phyloP scores from a whole-genome alignment of 1,284 basidiomycete genomes.

The Gymnopus androsaceus region DNA sequence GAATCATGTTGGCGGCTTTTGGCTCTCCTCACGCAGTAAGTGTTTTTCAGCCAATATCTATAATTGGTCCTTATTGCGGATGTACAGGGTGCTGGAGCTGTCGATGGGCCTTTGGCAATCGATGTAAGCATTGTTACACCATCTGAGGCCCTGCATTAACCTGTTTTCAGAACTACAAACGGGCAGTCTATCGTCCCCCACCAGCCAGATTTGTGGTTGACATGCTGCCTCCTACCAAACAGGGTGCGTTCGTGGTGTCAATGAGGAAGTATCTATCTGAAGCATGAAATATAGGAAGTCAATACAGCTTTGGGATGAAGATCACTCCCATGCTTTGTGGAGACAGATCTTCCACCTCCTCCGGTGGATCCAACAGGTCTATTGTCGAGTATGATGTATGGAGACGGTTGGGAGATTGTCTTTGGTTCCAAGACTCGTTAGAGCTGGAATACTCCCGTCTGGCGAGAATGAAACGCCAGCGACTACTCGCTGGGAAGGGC shows the following conservation, averaged over 20 bases:
- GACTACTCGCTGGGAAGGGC: slow-evolving; percentile 69
- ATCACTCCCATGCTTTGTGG: slow-evolving; percentile 46
- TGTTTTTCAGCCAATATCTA: slow-evolving; percentile 1
- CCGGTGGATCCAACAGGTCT: slow-evolving; percentile 30
- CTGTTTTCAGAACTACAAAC: slow-evolving; percentile 43
- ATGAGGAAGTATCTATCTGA: neutral
- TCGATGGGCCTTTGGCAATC: slow-evolving; percentile 29
- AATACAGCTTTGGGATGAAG: slow-evolving; percentile 62
- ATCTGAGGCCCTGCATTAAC: neutral
- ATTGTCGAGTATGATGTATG: slow-evolving; percentile 65
- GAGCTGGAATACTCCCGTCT: slow-evolving; percentile 63
- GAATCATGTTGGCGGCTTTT: slow-evolving; percentile 5
- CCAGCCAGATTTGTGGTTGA: slow-evolving; percentile 63
- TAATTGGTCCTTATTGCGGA: neutral
- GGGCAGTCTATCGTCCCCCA: slow-evolving; percentile 59
- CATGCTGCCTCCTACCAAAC: slow-evolving; percentile 57
- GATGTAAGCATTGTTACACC: slow-evolving; percentile 27
- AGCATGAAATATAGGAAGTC: slow-evolving; percentile 44
- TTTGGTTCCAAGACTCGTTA: slow-evolving; percentile 69
- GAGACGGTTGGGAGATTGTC: slow-evolving; percentile 79
- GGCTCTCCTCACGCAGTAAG: slow-evolving; percentile 7
- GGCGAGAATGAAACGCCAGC: slow-evolving; percentile 63
- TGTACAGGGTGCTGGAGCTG: slow-evolving; percentile 12
- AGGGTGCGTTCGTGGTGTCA: slow-evolving; percentile 43
- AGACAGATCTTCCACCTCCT: slow-evolving; percentile 42